A percentile compares a stretch with the other conserved stretches of the same genome.
Evolutionary conservation across 2,329 filamentous ascomycete genomes (phyloP).

Genomic region (Hymenoscyphus albidus): DNA sequence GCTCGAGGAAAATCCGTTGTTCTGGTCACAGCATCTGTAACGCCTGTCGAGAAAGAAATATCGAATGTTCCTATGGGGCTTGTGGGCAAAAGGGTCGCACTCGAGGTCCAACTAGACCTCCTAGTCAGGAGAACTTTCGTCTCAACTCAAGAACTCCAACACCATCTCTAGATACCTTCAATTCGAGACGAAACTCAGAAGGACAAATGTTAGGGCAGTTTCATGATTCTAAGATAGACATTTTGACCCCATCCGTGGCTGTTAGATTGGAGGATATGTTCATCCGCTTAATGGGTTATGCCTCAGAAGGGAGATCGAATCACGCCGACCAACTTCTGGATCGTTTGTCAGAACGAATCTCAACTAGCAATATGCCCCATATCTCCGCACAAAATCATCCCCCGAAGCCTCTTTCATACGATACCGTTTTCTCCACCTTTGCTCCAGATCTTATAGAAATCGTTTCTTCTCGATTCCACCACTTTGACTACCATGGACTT

Average conservation of each 20-base stretch:
- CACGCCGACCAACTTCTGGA: background rate
- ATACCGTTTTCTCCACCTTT: background rate
- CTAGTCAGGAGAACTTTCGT: conserved; percentile 2
- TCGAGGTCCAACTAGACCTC: conserved; percentile 3
- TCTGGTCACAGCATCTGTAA: conserved; percentile 11
- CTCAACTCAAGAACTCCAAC: conserved; percentile 1
- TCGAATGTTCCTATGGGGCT: conserved; percentile 9
- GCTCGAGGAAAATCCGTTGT: conserved; percentile 10
- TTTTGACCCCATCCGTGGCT: background rate
- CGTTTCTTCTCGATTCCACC: background rate
- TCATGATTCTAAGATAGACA: too few species aligned
- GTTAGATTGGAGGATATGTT: background rate
- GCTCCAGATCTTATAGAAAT: background rate
- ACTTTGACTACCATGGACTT: background rate
- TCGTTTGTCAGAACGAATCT: background rate
- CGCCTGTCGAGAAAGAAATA: conserved; percentile 10
- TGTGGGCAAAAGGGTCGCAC: conserved; percentile 10
- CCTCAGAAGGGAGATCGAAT: background rate
- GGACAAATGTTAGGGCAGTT: background rate
- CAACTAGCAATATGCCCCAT: background rate
- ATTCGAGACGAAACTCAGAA: background rate
- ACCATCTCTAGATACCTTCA: background rate
- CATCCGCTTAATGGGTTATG: background rate
- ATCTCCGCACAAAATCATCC: background rate
- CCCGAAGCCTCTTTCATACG: background rate